Base-by-base conservation (phyloP, 2,329 filamentous ascomycete species). In the Mollisia scopiformis region DNA sequence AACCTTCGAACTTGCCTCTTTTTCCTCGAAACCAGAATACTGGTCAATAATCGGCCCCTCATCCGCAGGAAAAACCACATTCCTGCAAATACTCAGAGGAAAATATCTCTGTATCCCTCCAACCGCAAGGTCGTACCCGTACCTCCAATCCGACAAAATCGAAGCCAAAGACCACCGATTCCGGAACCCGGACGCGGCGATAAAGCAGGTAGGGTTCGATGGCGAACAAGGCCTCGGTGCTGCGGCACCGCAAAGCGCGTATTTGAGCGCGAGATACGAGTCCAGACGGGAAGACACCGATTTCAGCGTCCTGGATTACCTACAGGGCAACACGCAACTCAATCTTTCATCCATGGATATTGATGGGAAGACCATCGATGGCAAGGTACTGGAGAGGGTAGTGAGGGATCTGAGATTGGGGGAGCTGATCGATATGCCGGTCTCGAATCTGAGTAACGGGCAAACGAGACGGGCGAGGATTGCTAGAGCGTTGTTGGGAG, bases 151-250 rank as follows among this genome's bases (percentile, higher is more conserved):
- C 2, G 82, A 85, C 51, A 80, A 83, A 6, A 77, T 69, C 31
- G 62, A 65, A 35, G 62, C 71, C 6, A 82, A 77, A 68, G 80
- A 80, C 64, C 75, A 73, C 57, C 71, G 53, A 75, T 75, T 91
- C 51, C 82, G 84, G 47, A 83, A 80, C 55, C 86, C 90, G 0
- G 80, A 80, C 13, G 82, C 82, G 66, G 92, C 92, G 0, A 89
- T 99, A 60, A 88, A 89, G 68, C 94, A 97, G 79, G 93, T 98
- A 10, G 94, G 95, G 0, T 98, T 98, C 71, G 91, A 92, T 71
- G 87, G 86, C 2, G 90, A 93, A 68, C 83, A 86, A 27, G 82
- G 82, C 6, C 77, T 84, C 14, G 77, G 84, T 6, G 82, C 83
- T 1, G 78, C 79, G n/a, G 80, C 81, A 6, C 82, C 84, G 0